Percentiles rank a stretch among this genome's conserved stretches.
phyloP scores from a whole-genome alignment of 148 eudicot genomes.

The Rhododendron ovatum region DNA sequence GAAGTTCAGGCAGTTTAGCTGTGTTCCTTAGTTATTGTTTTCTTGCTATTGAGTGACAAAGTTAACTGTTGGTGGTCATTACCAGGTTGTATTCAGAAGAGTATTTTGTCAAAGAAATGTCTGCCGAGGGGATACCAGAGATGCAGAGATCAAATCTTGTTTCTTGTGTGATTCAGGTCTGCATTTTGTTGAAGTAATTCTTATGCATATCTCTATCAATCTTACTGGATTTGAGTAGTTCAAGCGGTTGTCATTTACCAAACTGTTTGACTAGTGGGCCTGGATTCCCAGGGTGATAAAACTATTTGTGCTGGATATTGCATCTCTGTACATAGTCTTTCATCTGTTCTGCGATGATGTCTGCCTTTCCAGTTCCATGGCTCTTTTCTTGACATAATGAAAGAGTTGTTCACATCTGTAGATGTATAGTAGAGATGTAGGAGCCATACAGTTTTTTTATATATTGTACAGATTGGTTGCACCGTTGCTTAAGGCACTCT shows the following conservation, averaged over 20 bases:
- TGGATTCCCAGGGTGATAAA: background rate
- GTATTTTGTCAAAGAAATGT: slow-evolving; percentile 69
- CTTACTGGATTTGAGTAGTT: background rate
- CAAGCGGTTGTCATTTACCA: background rate
- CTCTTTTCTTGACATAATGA: background rate
- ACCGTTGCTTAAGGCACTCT: background rate
- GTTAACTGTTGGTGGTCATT: background rate
- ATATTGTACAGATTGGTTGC: background rate
- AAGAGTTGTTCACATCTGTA: background rate
- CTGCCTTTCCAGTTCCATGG: background rate
- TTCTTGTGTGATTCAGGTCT: slow-evolving; percentile 87
- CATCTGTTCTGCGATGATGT: background rate
- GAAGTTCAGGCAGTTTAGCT: background rate
- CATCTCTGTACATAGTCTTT: background rate
- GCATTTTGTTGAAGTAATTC: background rate
- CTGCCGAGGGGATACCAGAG: slow-evolving; percentile 89
- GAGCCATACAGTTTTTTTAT: background rate
- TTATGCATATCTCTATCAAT: background rate
- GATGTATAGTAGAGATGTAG: background rate
- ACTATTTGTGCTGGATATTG: background rate
- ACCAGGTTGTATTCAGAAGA: slow-evolving; percentile 92
- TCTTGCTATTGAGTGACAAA: background rate
- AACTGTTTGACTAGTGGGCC: background rate
- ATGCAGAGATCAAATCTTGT: slow-evolving; percentile 94
- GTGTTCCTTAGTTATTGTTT: background rate